Percentiles rank a stretch among this genome's conserved stretches.
phyloP scores from a whole-genome alignment of 73 alveolate genomes.

The Paramecium sonneborni region DNA sequence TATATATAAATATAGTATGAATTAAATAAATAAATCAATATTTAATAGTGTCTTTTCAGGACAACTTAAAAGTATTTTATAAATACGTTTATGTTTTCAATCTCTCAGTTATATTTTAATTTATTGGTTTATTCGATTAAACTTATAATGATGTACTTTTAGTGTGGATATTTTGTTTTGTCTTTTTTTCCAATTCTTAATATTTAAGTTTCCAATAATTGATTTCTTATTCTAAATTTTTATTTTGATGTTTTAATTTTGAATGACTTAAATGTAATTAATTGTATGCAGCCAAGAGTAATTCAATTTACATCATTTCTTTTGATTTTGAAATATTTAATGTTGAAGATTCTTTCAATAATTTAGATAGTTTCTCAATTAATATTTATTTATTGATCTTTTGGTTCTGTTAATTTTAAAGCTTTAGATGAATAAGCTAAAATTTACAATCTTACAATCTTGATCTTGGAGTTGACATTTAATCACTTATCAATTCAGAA shows the following conservation, averaged over 20 bases:
- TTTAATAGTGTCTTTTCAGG: background rate
- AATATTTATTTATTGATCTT: background rate
- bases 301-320: background rate
- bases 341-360: background rate
- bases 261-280: background rate
- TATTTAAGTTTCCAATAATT: background rate
- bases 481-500: background rate
- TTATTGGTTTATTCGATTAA: background rate
- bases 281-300: background rate
- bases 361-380: background rate
- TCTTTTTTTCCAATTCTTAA: background rate
- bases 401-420: background rate
- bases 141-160: background rate
- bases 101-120: background rate
- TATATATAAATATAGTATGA: background rate
- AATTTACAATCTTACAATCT: background rate
- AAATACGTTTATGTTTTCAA: background rate
- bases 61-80: background rate
- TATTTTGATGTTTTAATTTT: background rate
- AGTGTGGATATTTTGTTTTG: background rate
- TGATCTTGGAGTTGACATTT: conserved; percentile 14
- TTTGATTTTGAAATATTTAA: background rate
- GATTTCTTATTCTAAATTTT: background rate
- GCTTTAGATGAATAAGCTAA: background rate
- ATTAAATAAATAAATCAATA: background rate